A percentile compares a stretch with the other conserved stretches of the same genome.
These are phyloP conservation scores for Salix suchowensis DNA, from an alignment of 345 rosid species.

Conservation along the genomic window DNA sequence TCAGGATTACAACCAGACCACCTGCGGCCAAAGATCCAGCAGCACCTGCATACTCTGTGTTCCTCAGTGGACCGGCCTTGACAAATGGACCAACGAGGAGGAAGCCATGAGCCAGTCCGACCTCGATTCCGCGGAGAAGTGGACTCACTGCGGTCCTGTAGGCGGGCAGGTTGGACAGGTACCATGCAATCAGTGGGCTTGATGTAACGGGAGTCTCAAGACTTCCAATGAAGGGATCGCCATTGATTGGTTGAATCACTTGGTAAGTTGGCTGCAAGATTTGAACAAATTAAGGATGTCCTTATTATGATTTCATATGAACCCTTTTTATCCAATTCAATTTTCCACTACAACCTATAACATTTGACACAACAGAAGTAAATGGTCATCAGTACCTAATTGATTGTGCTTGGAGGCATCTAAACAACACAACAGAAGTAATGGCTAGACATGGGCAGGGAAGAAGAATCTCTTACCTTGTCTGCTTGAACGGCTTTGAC, in stretches of 20 bases:
- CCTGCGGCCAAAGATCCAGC: conserved; percentile 88
- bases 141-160: conserved; percentile 93
- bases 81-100: conserved; percentile 92
- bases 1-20: conserved; percentile 77
- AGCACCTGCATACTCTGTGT: conserved; percentile 65
- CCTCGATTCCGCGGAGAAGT: conserved; percentile 82
- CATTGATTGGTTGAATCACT: conserved; percentile 92
- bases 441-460: not conserved
- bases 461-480: conserved; percentile 34
- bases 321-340: not conserved
- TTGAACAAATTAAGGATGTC: not conserved
- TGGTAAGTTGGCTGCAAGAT: conserved; percentile 73
- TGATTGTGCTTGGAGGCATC: not conserved
- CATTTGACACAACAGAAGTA: too few species aligned
- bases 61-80: conserved; percentile 80
- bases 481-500: conserved; percentile 73
- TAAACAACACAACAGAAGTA: not conserved
- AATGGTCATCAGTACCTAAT: too few species aligned
- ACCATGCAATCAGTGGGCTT: conserved; percentile 91
- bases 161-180: conserved; percentile 90
- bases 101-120: conserved; percentile 81
- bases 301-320: not conserved
- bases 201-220: conserved; percentile 93
- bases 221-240: conserved; percentile 96
- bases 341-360: too few species aligned